Conservation (phyloP, 2,329 filamentous ascomycete species). For the Capronia epimyces region DNA sequence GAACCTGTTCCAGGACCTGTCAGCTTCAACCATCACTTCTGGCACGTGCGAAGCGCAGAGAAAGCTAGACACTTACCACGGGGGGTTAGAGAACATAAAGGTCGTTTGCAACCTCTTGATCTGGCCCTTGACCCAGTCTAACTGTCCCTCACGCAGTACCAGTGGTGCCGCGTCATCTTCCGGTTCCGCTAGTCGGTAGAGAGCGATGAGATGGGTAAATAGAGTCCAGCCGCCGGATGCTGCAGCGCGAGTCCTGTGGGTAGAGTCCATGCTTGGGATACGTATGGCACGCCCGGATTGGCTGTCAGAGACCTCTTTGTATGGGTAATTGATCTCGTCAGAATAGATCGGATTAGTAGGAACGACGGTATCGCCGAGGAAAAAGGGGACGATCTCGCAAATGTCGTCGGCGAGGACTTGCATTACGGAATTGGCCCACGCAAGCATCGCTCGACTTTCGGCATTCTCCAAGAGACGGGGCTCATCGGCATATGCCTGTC, state of each 20-base stretch:
- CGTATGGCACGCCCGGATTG: constrained; percentile 7
- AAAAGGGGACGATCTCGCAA: constrained; percentile 25
- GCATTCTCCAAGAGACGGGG: constrained; percentile 6
- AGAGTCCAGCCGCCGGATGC: constrained; percentile 27
- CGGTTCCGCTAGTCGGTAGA: constrained; percentile 26
- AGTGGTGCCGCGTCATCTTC: constrained; percentile 24
- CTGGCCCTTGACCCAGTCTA: constrained; percentile 27
- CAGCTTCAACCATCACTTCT: not conserved
- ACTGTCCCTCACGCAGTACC: constrained; percentile 24
- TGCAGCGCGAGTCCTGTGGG: constrained; percentile 17
- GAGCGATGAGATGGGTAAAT: constrained; percentile 21
- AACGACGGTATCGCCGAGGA: constrained; percentile 25
- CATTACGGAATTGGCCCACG: constrained; percentile 18
- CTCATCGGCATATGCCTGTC: constrained; percentile 19
- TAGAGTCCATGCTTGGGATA: constrained; percentile 9
- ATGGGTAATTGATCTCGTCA: constrained; percentile 20
- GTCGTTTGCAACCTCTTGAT: constrained; percentile 26
- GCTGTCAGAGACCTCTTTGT: constrained; percentile 7
- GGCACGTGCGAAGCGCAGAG: not conserved
- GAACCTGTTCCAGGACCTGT: not conserved
- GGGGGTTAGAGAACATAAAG: constrained; percentile 19
- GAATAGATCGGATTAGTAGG: constrained; percentile 22
- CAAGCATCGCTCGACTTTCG: constrained; percentile 6
- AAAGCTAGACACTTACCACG: constrained; percentile 14
- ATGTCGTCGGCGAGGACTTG: constrained; percentile 25